Conservation (phyloP, 352 stramenopile genomes). For the Globisporangium uncinulatum region DNA sequence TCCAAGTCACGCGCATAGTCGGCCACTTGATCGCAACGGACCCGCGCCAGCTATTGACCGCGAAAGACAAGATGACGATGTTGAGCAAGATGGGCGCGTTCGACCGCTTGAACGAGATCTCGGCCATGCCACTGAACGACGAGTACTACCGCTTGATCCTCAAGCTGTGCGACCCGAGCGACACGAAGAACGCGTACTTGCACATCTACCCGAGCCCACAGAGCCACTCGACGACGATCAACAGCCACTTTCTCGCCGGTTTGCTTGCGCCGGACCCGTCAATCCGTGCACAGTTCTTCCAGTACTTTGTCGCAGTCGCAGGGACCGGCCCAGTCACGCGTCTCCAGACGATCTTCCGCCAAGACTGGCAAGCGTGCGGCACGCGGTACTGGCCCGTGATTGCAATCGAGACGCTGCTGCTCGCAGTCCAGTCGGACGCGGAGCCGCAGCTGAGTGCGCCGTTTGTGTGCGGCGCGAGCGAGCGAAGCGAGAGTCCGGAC, state of each 20-base stretch:
- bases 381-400: conserved; percentile 82
- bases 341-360: conserved; percentile 65
- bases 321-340: conserved; percentile 37
- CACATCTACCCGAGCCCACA: conserved; percentile 56
- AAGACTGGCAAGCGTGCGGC: conserved; percentile 85
- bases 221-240: conserved; percentile 43
- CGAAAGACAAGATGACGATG: conserved; percentile 87
- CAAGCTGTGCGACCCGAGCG: conserved; percentile 59
- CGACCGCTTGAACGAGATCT: conserved; percentile 82
- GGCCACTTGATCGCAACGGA: conserved; percentile 51
- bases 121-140: conserved; percentile 69
- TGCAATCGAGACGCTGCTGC: conserved; percentile 67
- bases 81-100: conserved; percentile 85
- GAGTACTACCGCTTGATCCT: conserved; percentile 80
- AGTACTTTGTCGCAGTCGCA: conserved; percentile 48
- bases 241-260: conserved; percentile 74
- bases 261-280: conserved; percentile 64
- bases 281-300: conserved; percentile 68
- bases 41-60: conserved; percentile 58
- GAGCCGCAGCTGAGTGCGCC: conserved; percentile 11
- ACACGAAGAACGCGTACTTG: conserved; percentile 66
- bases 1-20: conserved; percentile 82
- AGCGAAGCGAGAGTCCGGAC: not conserved
- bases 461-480: conserved; percentile 5
- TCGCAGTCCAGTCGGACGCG: conserved; percentile 25